Evolutionary conservation across 805 yeast species (phyloP), one percentile per base, ranked within the genome.

Genomic region (Barnettozyma salicaria): DNA sequence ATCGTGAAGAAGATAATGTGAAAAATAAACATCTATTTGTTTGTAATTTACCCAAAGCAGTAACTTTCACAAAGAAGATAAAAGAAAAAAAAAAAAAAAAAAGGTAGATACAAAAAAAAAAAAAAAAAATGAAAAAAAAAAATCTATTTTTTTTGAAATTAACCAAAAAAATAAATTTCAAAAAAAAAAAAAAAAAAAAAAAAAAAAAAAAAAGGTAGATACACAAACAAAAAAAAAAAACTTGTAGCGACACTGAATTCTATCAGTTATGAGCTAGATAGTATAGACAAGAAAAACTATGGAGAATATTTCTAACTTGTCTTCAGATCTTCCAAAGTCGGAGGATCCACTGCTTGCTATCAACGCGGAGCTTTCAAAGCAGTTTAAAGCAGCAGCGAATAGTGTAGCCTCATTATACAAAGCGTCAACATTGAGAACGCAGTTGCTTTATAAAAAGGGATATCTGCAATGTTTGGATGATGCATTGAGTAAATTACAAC

Each of bases 371-470:
- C 59, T 80, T n/a, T 65, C 77, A 0, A 58, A 63, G n/a, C 81
- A 79, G 51, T 81, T 80, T 60, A 79, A 76, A 55, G 68, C 67
- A 38, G 88, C 88, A 6, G 88, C 88, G 19, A 72, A 78, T 38
- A 70, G 83, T 6, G 83, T 80, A 19, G 82, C 87, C 7, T 68
- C 79, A 4, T 63, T 80, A 10, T 80, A 80, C 48, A 61, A 83
- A 33, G 53, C 77, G 8, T 71, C 83, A 12, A 70, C 72, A 37
- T 66, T 68, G 33, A 67, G 73, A 31, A 66, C 61, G 17, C 56
- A 70, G 5, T 47, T 76, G 19, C 51, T 71, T 8, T 67, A 65
- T 34, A 67, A 71, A 34, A 69, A 68, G 39, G 89, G 89, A 1
- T 80, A 80, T 48, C 50, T 78, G 29, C 74, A 72, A 22, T 78